Percentiles rank a stretch among this genome's conserved stretches.
phyloP scores from a whole-genome alignment of 2,329 filamentous ascomycete genomes.

The Raffaelea deltoideospora region DNA sequence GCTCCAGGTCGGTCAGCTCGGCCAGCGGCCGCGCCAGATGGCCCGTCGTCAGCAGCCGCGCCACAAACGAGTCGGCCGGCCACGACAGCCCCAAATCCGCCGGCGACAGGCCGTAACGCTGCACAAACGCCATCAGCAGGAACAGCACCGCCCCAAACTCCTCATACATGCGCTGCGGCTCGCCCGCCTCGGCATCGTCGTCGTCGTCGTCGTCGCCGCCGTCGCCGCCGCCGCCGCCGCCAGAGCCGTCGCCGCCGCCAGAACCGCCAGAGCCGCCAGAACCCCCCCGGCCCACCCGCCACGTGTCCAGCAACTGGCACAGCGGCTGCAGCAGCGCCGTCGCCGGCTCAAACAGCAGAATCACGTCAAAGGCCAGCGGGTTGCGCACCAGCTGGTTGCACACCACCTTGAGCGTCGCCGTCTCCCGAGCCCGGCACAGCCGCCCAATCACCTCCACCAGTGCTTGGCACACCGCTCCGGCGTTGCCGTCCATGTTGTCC shows the following conservation, averaged over 20 bases:
- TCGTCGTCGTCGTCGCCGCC: neutral
- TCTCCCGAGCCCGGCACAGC: conserved; percentile 59
- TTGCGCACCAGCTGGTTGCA: conserved; percentile 61
- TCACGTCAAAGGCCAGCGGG: conserved; percentile 55
- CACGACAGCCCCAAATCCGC: conserved; percentile 45
- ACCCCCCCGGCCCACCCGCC: conserved; percentile 27
- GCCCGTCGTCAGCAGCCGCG: conserved; percentile 46
- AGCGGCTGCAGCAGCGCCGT: conserved; percentile 56
- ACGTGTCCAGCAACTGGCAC: conserved; percentile 61
- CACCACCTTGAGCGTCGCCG: conserved; percentile 61
- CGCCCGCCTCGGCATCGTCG: conserved; percentile 20
- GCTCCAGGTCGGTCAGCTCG: conserved; percentile 49
- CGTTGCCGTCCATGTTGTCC: conserved; percentile 83
- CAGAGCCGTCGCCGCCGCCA: neutral
- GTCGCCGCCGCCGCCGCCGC: neutral
- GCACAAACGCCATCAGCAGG: conserved; percentile 57
- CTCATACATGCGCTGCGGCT: conserved; percentile 75
- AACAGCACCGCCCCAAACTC: conserved; percentile 69
- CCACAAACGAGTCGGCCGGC: conserved; percentile 49
- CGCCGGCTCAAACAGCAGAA: conserved; percentile 61
- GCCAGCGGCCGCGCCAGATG: conserved; percentile 40
- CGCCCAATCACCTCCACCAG: conserved; percentile 56
- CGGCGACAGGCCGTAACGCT: conserved; percentile 53
- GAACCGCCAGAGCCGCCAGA: neutral
- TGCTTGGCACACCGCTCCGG: conserved; percentile 69